Evolutionary conservation across 106 monocot species (phyloP).

Genomic region (Gastrodia elata): DNA sequence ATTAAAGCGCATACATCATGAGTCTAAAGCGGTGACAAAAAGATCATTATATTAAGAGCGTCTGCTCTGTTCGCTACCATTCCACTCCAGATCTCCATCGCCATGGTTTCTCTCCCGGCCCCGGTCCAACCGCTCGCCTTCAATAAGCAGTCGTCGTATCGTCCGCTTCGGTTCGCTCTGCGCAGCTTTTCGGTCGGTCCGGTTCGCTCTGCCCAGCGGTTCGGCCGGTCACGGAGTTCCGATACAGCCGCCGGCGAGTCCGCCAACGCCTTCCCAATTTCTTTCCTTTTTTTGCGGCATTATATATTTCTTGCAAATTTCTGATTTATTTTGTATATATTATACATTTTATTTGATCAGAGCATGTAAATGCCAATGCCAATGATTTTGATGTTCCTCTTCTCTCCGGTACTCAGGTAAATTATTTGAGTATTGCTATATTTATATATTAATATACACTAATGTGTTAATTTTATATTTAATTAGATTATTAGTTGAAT

Average conservation of each 20-base stretch:
- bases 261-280: not conserved
- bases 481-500: too few species aligned
- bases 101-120: constrained; percentile 13
- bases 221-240: not conserved
- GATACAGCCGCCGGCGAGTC: constrained; percentile 6
- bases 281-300: not conserved
- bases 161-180: not conserved
- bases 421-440: not conserved
- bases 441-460: not conserved
- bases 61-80: too few species aligned
- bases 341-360: not conserved
- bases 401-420: constrained; percentile 32
- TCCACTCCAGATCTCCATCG: not conserved
- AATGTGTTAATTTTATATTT: too few species aligned
- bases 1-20: too few species aligned
- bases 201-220: not conserved
- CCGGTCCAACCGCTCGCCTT: not conserved
- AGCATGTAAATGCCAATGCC: not conserved
- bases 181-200: not conserved
- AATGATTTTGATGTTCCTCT: constrained; percentile 26
- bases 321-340: not conserved
- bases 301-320: not conserved
- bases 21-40: too few species aligned
- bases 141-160: not conserved
- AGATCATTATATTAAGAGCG: too few species aligned